These are phyloP conservation scores for Pichia membranifaciens DNA, from an alignment of 805 yeast species.

Conservation along the genomic window DNA sequence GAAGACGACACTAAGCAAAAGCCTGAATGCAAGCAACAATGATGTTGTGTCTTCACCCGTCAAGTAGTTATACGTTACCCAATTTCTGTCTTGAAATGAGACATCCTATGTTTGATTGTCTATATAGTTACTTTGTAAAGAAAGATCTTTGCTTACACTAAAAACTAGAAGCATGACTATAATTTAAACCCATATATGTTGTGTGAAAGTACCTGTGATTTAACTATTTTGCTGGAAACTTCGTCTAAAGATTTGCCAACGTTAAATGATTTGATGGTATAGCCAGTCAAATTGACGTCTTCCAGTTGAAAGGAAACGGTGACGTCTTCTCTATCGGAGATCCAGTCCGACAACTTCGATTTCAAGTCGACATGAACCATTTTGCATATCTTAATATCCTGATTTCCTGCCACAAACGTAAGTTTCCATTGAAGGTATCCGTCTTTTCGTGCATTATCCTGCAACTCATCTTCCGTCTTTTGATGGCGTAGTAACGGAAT, in stretches of 20 bases:
- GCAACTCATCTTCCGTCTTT: not conserved
- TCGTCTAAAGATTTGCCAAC: not conserved
- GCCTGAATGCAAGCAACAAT: slow-evolving; percentile 74
- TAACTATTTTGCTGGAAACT: not conserved
- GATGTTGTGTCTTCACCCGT: too few relatives aligned
- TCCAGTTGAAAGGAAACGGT: not conserved
- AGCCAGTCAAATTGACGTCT: not conserved
- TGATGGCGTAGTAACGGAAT: not conserved
- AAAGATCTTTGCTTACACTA: too few relatives aligned
- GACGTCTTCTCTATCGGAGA: not conserved
- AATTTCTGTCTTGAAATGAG: too few relatives aligned
- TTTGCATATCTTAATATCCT: not conserved
- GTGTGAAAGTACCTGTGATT: not conserved
- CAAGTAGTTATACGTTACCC: too few relatives aligned
- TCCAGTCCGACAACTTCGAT: not conserved
- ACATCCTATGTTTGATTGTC: too few relatives aligned
- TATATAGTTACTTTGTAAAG: too few relatives aligned
- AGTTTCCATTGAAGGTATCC: slow-evolving; percentile 1
- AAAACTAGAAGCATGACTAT: not conserved
- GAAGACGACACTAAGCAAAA: slow-evolving; percentile 52
- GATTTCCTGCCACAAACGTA: not conserved
- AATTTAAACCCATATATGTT: not conserved
- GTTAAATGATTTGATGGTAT: not conserved
- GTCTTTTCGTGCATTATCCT: not conserved
- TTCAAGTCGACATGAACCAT: not conserved